Evolutionary conservation across 768 basidiomycete species (phyloP), one percentile per base, ranked within the genome.

Genomic region (Psilocybe subaeruginosa): DNA sequence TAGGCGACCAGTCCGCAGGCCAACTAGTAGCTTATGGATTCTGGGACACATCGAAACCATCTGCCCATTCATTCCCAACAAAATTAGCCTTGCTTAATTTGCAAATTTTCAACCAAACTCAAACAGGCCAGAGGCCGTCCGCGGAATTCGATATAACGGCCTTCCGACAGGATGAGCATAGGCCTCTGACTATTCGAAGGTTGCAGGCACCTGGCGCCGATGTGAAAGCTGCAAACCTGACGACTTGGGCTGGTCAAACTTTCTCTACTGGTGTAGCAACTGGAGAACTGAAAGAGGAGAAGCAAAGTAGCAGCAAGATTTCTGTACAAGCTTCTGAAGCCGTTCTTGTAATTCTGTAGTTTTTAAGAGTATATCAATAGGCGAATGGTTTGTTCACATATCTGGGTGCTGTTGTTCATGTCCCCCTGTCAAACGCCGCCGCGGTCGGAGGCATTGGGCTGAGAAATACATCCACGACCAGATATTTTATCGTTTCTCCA

Each of bases 11-110:
- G 19, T 80, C 81, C 3, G 70, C 74, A 9, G 81, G 82, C n/a
- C 79, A 84, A 59, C 69, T 84, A 8, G 80, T 83, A 12, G 78
- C 76, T 0, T 85, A 84, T 60, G 84, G 80, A 6, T 80, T 84
- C 63, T 85, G 83, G 82, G 79, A 79, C 47, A 69, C 69, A 31
- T 60, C 59, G 7, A 53, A 52, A 27, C 60, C 74, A 8, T 65
- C 67, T 14, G 67, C 69, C 1, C 64, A 69, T n/a, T 54, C 67
- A 5, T 78, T 75, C 59, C 82, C 82, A 0, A 64, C 74, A 16
- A 84, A 83, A 66, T 67, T 85, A 4, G 82, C 79, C 0, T 72
- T 85, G 4, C 69, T 85, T 19, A 85, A 85, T 58, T 66, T 85
- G 46, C 72, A 85, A 60, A 81, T 84, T 14, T 84, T 77, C 70